These are phyloP conservation scores for Suillus brevipes DNA, from an alignment of 768 basidiomycete genomes.

Conservation along the genomic window DNA sequence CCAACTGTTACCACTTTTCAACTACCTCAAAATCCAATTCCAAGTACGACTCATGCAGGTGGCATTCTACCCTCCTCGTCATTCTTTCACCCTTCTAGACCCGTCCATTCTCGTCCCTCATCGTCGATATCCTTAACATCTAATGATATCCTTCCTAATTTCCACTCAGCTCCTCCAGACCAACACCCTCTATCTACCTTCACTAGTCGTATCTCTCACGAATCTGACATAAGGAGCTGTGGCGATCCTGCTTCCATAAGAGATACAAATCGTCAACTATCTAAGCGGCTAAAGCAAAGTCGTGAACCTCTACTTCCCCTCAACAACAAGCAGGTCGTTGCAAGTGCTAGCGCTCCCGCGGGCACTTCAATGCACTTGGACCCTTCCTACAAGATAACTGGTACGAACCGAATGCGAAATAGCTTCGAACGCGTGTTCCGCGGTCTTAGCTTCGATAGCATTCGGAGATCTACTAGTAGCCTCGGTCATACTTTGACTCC, in stretches of 20 bases:
- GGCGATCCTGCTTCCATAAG: conserved; percentile 20
- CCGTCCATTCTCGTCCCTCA: conserved; percentile 47
- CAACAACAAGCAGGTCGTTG: conserved; percentile 1
- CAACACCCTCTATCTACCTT: conserved; percentile 43
- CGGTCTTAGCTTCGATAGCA: conserved; percentile 54
- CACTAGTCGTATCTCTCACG: conserved; percentile 38
- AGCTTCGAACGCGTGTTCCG: conserved; percentile 61
- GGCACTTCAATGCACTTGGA: conserved; percentile 22
- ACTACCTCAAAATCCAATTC: conserved; percentile 18
- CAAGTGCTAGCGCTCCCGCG: conserved; percentile 18
- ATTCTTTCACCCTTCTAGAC: conserved; percentile 74
- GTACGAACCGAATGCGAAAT: conserved; percentile 44
- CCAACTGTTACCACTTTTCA: conserved; percentile 29
- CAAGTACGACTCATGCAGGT: conserved; percentile 60
- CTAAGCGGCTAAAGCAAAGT: conserved; percentile 58
- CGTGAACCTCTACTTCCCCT: conserved; percentile 73
- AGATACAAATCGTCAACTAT: conserved; percentile 30
- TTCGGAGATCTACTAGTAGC: conserved; percentile 33
- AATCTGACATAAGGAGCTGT: conserved; percentile 39
- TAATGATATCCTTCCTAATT: conserved; percentile 33
- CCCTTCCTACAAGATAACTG: conserved; percentile 11
- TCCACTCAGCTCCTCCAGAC: conserved; percentile 27
- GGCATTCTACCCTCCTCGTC: conserved; percentile 79
- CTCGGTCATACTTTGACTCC: conserved; percentile 12
- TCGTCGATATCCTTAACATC: conserved; percentile 34